Evolutionary conservation across 2,329 filamentous ascomycete genomes (phyloP), one percentile per base, ranked within the genome.

Genomic region (Aspergillaceae sp.): DNA sequence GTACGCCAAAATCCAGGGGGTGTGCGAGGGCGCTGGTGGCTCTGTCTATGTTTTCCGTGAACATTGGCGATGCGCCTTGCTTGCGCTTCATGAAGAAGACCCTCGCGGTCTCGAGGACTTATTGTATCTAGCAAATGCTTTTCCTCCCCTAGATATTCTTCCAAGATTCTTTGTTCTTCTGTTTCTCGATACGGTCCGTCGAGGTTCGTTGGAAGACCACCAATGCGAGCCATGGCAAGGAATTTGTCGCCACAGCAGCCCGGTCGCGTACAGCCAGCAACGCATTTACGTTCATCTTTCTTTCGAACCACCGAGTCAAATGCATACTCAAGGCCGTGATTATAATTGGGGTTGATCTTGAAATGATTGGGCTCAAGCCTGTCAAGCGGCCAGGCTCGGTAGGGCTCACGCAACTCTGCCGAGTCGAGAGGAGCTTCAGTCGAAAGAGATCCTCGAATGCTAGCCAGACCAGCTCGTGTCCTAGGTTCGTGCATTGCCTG

Each of bases 1-100:
- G 84, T 78, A 45, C 87, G 77, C 92, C 92, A 98, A 62, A 87
- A 97, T 0, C 89, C 90, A 1, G 88, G 87, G 8, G 92, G 90
- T 7, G 85, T 87, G 40, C 71, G 74, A 51, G 79, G 76, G 43
- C 88, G 78, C 49, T 83, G 78, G 64, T 84, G 89, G 29, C 81
- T 76, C 55, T 91, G 79, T 46, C 85, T 77, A 66, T 96, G 90
- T 61, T 77, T 87, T 4, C 89, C 89, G 62, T 80, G 81, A 50
- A 79, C 77, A 58, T 90, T 83, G 1, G 90, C 85, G 51, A 94
- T 71, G 42, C 83, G 74, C 59, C 80, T 78, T 0, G 82, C 83
- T 59, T 83, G 84, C 8, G 90, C 90, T 59, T 89, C 78, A n/a
- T 88, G 56, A 64, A 94, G 77, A 19, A 86, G 60, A 48, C 83